Conservation (phyloP, 2,329 filamentous ascomycete genomes). For the Knufia fluminis region DNA sequence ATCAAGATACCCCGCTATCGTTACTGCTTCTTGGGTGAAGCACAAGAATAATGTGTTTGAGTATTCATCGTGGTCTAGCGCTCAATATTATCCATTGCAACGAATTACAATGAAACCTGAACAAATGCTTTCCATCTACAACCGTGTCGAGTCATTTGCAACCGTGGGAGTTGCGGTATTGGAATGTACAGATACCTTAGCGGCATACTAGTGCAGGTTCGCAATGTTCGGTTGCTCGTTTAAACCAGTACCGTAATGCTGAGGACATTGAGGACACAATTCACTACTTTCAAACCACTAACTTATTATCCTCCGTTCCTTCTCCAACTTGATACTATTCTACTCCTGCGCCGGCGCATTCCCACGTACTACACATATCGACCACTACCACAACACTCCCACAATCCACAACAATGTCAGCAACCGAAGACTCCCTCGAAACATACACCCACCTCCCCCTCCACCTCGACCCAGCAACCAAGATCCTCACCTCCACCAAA, state of each 20-base stretch:
- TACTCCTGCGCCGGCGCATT: neutral
- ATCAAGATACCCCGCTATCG: too few species aligned
- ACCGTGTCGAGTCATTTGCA: too few species aligned
- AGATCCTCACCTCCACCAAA: constrained; percentile 53
- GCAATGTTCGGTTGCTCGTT: neutral
- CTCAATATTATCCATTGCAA: too few species aligned
- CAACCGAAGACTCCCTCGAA: constrained; percentile 22
- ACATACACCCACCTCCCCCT: constrained; percentile 73
- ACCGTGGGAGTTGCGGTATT: neutral
- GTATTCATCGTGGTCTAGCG: too few species aligned
- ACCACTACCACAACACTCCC: neutral
- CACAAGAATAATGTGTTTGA: too few species aligned
- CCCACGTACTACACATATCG: neutral
- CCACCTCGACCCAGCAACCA: constrained; percentile 69
- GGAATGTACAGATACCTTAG: too few species aligned
- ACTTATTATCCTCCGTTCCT: neutral
- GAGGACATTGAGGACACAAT: neutral
- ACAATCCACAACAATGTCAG: constrained; percentile 14
- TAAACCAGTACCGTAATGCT: neutral
- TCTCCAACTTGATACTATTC: neutral
- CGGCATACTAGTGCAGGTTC: neutral
- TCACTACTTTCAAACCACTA: neutral
- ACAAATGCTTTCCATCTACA: too few species aligned
- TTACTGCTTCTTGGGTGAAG: too few species aligned
- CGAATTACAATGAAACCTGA: too few species aligned